phyloP scores from a whole-genome alignment of 2,329 filamentous ascomycete species.

The Xylariaceae sp. region DNA sequence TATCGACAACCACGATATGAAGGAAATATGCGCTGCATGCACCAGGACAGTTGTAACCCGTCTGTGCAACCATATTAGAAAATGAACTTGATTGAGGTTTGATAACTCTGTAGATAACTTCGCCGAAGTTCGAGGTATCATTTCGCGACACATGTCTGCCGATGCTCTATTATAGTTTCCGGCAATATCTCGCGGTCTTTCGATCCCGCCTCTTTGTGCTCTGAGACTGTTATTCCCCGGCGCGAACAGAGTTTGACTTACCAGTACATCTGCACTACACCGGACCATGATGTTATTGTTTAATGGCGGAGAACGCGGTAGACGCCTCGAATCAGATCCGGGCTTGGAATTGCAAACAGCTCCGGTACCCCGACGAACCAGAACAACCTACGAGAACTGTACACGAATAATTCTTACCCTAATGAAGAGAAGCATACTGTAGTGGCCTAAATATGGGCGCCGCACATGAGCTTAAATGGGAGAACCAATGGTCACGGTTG shows the following conservation, averaged over 20 bases:
- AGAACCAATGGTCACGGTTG: too few relatives aligned
- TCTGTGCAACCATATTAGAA: not conserved
- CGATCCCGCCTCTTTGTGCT: too few relatives aligned
- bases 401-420: not conserved
- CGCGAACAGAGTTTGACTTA: too few relatives aligned
- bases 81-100: not conserved
- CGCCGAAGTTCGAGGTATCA: not conserved
- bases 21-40: not conserved
- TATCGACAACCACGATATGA: not conserved
- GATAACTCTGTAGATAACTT: not conserved
- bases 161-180: too few relatives aligned
- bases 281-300: not conserved
- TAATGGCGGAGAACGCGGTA: not conserved
- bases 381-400: not conserved
- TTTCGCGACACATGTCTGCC: not conserved
- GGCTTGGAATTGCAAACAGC: not conserved
- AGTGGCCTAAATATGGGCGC: not conserved
- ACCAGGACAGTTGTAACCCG: not conserved
- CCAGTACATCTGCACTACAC: too few relatives aligned
- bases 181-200: too few relatives aligned
- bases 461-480: too few relatives aligned
- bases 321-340: not conserved
- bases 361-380: not conserved
- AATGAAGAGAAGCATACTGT: not conserved
- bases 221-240: too few relatives aligned